These are phyloP conservation scores for Astrothelium subdiscretum DNA, from an alignment of 495 filamentous ascomycete species.

Conservation along the genomic window DNA sequence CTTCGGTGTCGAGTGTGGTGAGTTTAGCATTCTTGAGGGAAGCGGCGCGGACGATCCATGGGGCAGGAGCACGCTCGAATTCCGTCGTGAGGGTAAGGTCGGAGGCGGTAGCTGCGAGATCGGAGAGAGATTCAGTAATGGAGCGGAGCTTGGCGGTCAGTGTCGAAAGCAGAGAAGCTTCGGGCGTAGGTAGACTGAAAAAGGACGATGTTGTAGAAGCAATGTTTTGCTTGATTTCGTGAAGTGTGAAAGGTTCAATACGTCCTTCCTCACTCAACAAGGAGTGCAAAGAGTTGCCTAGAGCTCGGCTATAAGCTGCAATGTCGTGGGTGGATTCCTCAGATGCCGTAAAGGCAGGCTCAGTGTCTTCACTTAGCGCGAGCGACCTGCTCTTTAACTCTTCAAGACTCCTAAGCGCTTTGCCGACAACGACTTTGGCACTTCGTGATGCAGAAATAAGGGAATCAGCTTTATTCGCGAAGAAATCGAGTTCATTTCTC, in stretches of 20 bases:
- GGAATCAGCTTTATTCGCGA: slow-evolving; percentile 58
- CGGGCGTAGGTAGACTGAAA: slow-evolving; percentile 33
- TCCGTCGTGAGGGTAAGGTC: slow-evolving; percentile 74
- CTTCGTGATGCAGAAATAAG: slow-evolving; percentile 67
- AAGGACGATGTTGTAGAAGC: slow-evolving; percentile 40
- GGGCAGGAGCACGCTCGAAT: slow-evolving; percentile 63
- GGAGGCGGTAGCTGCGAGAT: slow-evolving; percentile 57
- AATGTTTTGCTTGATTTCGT: slow-evolving; percentile 52
- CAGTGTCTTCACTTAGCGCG: slow-evolving; percentile 52
- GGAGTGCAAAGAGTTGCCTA: slow-evolving; percentile 52
- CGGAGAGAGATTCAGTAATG: slow-evolving; percentile 53
- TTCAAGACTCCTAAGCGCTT: slow-evolving; percentile 63
- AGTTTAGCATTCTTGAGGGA: slow-evolving; percentile 68
- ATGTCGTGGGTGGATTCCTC: slow-evolving; percentile 54
- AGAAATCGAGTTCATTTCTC: slow-evolving; percentile 50
- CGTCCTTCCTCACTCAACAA: slow-evolving; percentile 64
- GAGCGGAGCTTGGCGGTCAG: slow-evolving; percentile 54
- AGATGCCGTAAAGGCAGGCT: slow-evolving; percentile 43
- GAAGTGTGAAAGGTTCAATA: slow-evolving; percentile 51
- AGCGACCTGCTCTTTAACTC: slow-evolving; percentile 70
- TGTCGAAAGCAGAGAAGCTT: slow-evolving; percentile 54
- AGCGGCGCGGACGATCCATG: slow-evolving; percentile 74
- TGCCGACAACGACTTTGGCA: slow-evolving; percentile 72
- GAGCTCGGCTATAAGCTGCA: slow-evolving; percentile 51
- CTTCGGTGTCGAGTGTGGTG: slow-evolving; percentile 64